Evolutionary conservation across 768 basidiomycete genomes (phyloP).

Genomic region (Macrolepiota fuliginosa): DNA sequence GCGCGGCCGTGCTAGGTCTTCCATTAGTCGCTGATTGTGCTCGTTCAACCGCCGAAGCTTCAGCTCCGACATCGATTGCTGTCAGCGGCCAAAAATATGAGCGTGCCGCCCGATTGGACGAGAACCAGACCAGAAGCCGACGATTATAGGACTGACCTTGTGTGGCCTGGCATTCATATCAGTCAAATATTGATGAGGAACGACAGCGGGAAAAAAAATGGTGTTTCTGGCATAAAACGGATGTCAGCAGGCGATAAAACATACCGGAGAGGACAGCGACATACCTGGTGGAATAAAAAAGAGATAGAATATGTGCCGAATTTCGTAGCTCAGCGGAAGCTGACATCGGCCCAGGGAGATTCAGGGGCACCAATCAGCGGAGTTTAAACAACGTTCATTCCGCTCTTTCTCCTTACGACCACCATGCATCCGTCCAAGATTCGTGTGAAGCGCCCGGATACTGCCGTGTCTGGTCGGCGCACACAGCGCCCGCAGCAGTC

Average conservation of each 20-base stretch:
- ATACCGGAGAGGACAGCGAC: constrained; percentile 12
- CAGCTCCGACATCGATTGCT: constrained; percentile 97
- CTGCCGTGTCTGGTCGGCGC: neutral
- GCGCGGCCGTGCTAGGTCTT: constrained; percentile 87
- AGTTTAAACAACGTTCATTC: constrained; percentile 32
- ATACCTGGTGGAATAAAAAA: constrained; percentile 17
- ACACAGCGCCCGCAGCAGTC: neutral
- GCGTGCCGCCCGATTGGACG: neutral
- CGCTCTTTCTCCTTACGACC: constrained; percentile 16
- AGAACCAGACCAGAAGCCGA: constrained; percentile 8
- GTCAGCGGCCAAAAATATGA: constrained; percentile 6
- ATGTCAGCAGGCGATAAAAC: constrained; percentile 1
- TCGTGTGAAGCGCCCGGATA: neutral
- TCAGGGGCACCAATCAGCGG: constrained; percentile 30
- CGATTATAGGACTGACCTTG: constrained; percentile 42
- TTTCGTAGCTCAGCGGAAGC: neutral
- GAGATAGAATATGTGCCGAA: constrained; percentile 14
- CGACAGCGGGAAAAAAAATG: constrained; percentile 19
- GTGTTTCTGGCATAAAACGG: constrained; percentile 13
- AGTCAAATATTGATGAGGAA: constrained; percentile 19
- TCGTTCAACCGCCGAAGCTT: constrained; percentile 92
- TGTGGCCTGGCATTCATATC: constrained; percentile 73
- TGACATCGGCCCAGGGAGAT: neutral
- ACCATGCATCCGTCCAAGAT: constrained; percentile 15
- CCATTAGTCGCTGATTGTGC: constrained; percentile 88